These are phyloP conservation scores for Ascochyta fabae DNA, from an alignment of 2,329 filamentous ascomycete genomes.

Conservation along the genomic window DNA sequence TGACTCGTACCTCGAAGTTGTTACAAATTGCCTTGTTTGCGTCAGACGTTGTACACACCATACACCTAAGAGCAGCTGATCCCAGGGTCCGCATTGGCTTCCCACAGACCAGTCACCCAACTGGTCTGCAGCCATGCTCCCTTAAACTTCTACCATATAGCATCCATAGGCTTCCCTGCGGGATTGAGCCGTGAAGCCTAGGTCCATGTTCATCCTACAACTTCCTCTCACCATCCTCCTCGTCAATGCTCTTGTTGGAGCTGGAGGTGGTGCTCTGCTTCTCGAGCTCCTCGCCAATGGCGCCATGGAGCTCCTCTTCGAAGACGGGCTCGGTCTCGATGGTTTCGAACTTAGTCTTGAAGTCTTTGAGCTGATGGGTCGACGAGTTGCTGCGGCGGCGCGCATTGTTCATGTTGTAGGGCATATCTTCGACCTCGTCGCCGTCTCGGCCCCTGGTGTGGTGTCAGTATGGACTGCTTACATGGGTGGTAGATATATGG, in stretches of 20 bases:
- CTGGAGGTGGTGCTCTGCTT: constrained; percentile 60
- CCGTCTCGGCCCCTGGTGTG: constrained; percentile 77
- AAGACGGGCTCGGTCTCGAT: constrained; percentile 90
- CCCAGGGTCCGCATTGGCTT: constrained; percentile 20
- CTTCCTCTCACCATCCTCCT: constrained; percentile 59
- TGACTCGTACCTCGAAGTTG: constrained; percentile 17
- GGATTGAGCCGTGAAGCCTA: constrained; percentile 15
- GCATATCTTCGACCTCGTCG: constrained; percentile 82
- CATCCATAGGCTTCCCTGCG: constrained; percentile 14
- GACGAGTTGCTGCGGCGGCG: constrained; percentile 94
- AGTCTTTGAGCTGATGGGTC: constrained; percentile 72
- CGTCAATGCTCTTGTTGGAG: constrained; percentile 64
- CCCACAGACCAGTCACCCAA: constrained; percentile 30
- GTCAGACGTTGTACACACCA: constrained; percentile 35
- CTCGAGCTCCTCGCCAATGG: constrained; percentile 62
- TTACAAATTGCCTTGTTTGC: constrained; percentile 27
- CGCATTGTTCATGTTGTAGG: constrained; percentile 82
- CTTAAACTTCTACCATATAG: constrained; percentile 5
- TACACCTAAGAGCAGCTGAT: constrained; percentile 21
- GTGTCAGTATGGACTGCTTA: constrained; percentile 23
- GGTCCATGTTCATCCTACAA: constrained; percentile 37
- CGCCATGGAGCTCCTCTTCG: constrained; percentile 82
- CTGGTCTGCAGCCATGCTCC: constrained; percentile 27
- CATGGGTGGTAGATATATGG: background rate
- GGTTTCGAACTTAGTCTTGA: constrained; percentile 97